Evolutionary conservation across 2,329 filamentous ascomycete species (phyloP).

Genomic region (Chaetomium strumarium): DNA sequence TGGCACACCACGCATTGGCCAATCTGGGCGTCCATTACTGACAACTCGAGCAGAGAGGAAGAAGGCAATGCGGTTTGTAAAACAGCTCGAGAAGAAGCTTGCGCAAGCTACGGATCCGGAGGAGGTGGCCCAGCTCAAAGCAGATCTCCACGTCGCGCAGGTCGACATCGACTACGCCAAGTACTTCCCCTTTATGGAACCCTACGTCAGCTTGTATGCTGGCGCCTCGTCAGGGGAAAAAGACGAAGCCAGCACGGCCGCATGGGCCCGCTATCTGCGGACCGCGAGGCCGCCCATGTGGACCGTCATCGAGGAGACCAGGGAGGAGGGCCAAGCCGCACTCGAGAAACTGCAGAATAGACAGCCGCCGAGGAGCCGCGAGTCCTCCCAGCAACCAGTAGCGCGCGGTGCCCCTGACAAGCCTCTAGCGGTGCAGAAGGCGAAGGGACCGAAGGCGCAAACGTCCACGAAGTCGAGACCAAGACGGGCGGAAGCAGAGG

Average conservation of each 20-base stretch:
- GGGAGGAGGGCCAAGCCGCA: constrained; percentile 48
- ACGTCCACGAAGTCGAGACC: background rate
- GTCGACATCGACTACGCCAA: constrained; percentile 71
- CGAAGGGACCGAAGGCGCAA: constrained; percentile 4
- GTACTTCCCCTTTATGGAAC: constrained; percentile 64
- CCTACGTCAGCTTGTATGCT: constrained; percentile 61
- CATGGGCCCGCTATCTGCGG: constrained; percentile 37
- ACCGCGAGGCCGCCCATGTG: constrained; percentile 57
- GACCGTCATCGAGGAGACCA: constrained; percentile 58
- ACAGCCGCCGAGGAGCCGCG: constrained; percentile 26
- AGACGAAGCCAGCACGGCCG: constrained; percentile 36
- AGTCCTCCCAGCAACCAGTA: background rate
- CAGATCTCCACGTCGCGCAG: constrained; percentile 60
- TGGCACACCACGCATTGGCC: constrained; percentile 19
- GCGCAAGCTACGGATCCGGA: constrained; percentile 44
- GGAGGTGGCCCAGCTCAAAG: constrained; percentile 46
- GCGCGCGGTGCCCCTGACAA: background rate
- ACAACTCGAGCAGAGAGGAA: constrained; percentile 52
- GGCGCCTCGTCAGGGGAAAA: constrained; percentile 25
- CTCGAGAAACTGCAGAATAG: constrained; percentile 53
- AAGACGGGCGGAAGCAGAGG: constrained; percentile 1
- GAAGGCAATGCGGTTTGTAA: constrained; percentile 63
- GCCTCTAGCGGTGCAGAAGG: background rate
- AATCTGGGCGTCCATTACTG: background rate
- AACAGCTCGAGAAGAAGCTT: constrained; percentile 56